phyloP scores from a whole-genome alignment of 1,284 basidiomycete genomes.

The Tilletia setariae region DNA sequence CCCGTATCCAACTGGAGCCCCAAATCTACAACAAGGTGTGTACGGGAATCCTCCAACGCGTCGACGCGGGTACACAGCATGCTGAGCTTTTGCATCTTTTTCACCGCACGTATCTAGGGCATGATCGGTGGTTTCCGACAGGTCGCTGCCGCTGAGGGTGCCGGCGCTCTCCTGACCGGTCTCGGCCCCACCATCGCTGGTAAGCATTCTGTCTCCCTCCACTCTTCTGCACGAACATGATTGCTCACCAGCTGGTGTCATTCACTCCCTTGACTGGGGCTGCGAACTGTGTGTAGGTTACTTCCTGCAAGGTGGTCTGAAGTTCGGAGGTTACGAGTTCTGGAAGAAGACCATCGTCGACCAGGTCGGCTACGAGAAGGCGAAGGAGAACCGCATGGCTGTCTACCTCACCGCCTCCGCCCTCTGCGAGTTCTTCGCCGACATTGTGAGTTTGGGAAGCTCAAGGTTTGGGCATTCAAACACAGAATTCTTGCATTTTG shows the following conservation, averaged over 20 bases:
- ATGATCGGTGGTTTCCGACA: constrained; percentile 54
- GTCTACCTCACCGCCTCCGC: constrained; percentile 53
- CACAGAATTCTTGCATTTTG: background rate
- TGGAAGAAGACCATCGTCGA: constrained; percentile 53
- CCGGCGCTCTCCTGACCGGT: constrained; percentile 53
- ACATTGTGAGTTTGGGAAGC: constrained; percentile 34
- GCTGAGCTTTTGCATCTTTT: constrained; percentile 6
- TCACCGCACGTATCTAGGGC: too few species aligned
- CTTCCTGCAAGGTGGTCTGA: constrained; percentile 55
- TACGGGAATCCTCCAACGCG: too few species aligned
- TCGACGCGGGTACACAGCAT: constrained; percentile 44
- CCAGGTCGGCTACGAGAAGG: constrained; percentile 49
- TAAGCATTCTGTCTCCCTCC: background rate
- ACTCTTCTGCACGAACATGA: background rate
- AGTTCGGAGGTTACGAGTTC: constrained; percentile 55
- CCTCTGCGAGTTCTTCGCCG: constrained; percentile 54
- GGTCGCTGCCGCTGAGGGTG: constrained; percentile 49
- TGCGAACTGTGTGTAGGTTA: constrained; percentile 37
- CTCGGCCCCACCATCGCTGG: constrained; percentile 47
- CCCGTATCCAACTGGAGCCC: constrained; percentile 86
- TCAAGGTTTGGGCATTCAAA: too few species aligned
- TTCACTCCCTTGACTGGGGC: background rate
- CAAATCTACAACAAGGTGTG: constrained; percentile 62
- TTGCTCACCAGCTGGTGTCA: too few species aligned
- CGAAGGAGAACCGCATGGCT: constrained; percentile 49